phyloP scores from a whole-genome alignment of 305 asterid genomes.

The Salvia sclarea region DNA sequence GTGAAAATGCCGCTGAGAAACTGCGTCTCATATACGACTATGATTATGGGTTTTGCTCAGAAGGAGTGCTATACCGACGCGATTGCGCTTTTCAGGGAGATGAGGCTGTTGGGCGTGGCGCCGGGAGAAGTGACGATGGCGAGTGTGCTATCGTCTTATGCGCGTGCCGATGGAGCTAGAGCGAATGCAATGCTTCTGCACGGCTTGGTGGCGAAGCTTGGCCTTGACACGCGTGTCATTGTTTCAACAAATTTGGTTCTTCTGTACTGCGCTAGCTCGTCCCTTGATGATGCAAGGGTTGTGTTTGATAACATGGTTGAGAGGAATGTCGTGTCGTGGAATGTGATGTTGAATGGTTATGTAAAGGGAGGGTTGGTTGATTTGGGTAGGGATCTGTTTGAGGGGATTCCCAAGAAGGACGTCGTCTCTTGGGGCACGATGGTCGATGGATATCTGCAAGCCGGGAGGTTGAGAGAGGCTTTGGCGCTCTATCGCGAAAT shows the following conservation, averaged over 20 bases:
- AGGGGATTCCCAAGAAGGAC: slow-evolving; percentile 57
- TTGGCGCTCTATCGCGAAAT: slow-evolving; percentile 53
- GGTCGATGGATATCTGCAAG: slow-evolving; percentile 67
- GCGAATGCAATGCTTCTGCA: slow-evolving; percentile 58
- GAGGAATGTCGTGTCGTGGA: slow-evolving; percentile 77
- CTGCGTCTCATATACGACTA: slow-evolving; percentile 70
- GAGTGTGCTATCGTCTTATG: slow-evolving; percentile 62
- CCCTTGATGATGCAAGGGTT: slow-evolving; percentile 51
- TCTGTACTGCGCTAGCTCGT: slow-evolving; percentile 47
- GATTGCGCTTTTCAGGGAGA: slow-evolving; percentile 55
- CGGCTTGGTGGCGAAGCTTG: slow-evolving; percentile 70
- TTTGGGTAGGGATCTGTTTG: slow-evolving; percentile 57
- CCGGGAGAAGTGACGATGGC: slow-evolving; percentile 85
- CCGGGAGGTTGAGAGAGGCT: slow-evolving; percentile 62
- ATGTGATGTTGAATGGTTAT: slow-evolving; percentile 94
- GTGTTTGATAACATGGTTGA: slow-evolving; percentile 59
- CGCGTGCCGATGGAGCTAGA: slow-evolving; percentile 43
- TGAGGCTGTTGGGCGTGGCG: slow-evolving; percentile 60
- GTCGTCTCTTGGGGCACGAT: slow-evolving; percentile 95
- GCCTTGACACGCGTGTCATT: slow-evolving; percentile 47
- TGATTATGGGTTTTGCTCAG: slow-evolving; percentile 74
- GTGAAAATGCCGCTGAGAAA: slow-evolving; percentile 69
- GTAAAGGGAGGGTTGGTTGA: slow-evolving; percentile 62
- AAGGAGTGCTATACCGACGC: slow-evolving; percentile 54
- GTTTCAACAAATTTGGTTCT: slow-evolving; percentile 78